Evolutionary conservation across 495 filamentous ascomycete species (phyloP), one percentile per base, ranked within the genome.

Genomic region (Cercophora samala): DNA sequence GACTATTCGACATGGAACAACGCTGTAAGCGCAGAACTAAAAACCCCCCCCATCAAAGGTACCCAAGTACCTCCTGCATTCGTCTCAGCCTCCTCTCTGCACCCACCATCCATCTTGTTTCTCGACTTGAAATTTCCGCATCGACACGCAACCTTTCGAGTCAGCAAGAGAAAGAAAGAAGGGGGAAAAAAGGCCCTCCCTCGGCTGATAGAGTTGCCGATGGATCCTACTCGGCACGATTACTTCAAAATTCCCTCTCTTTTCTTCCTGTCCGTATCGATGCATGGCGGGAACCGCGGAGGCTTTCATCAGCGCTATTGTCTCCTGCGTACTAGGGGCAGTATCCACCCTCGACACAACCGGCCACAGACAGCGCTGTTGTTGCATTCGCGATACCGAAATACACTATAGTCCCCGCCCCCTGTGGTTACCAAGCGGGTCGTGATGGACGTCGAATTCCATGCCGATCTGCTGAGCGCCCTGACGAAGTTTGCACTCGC

Each of bases 31-130:
- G 53, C 53, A 56, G 6, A 56, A 23, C 5, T 8, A 19, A n/a
- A n/a, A n/a, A n/a, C n/a, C n/a, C n/a, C n/a, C n/a, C n/a, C n/a
- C n/a, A n/a, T n/a, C n/a, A n/a, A n/a, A n/a, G n/a, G n/a, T 56
- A 23, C 53, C 2, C 3, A 11, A 4, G 53, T 56, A 46, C 37
- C 37, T 56, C 9, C 53, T 56, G 53, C 53, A 56, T 18, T 21
- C 53, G 53, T 56, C 53, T 56, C 53, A 23, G 53, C 53, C 53
- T 56, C 53, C 53, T 56, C 53, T 56, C 53, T 56, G n/a, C 53
- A 19, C 4, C 29, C 8, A 4, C 29, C 29, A 32, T 13, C 37
- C 15, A 17, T 17, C 37, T 32, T 32, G 13, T 17, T 17, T 46
- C 15, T 32, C 29, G 29, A n/a, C n/a, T n/a, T 29, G 26, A 29